A percentile compares a stretch with the other conserved stretches of the same genome.
phyloP scores from a whole-genome alignment of 495 filamentous ascomycete genomes.

The Aspergillus ellipticus region DNA sequence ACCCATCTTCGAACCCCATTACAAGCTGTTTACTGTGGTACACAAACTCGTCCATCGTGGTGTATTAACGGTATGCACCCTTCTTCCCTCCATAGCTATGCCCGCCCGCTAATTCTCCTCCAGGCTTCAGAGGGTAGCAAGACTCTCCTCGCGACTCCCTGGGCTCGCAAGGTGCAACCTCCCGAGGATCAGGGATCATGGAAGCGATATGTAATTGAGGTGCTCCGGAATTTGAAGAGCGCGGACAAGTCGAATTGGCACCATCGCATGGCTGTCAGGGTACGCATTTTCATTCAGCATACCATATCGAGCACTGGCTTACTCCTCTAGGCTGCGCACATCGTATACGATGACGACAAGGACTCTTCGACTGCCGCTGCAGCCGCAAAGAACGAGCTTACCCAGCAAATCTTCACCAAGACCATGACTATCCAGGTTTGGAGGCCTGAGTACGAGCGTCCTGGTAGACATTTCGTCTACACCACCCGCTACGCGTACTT shows the following conservation, averaged over 20 bases:
- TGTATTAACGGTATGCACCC: constrained; percentile 26
- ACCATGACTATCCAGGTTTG: constrained; percentile 94
- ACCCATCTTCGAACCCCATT: constrained; percentile 91
- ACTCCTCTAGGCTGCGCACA: constrained; percentile 55
- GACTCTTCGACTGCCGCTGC: constrained; percentile 43
- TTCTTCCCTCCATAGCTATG: not conserved
- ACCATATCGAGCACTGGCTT: constrained; percentile 8
- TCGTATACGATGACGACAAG: constrained; percentile 61
- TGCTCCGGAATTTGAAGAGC: constrained; percentile 68
- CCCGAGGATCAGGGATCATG: constrained; percentile 60
- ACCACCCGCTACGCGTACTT: constrained; percentile 85
- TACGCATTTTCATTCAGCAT: constrained; percentile 18
- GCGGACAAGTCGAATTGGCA: constrained; percentile 97
- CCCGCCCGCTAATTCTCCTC: constrained; percentile 10
- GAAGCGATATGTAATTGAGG: constrained; percentile 69
- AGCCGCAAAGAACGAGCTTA: constrained; percentile 71
- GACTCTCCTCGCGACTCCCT: constrained; percentile 52
- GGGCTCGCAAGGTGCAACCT: constrained; percentile 47
- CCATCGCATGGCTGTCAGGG: constrained; percentile 81
- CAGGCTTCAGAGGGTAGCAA: constrained; percentile 49
- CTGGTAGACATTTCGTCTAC: constrained; percentile 91
- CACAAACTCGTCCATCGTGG: constrained; percentile 68
- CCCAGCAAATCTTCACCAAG: constrained; percentile 88
- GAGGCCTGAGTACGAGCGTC: constrained; percentile 89
- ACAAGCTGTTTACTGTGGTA: constrained; percentile 84